Conservation (phyloP, 2,329 filamentous ascomycete genomes). For the Epichloe glyceriae region DNA sequence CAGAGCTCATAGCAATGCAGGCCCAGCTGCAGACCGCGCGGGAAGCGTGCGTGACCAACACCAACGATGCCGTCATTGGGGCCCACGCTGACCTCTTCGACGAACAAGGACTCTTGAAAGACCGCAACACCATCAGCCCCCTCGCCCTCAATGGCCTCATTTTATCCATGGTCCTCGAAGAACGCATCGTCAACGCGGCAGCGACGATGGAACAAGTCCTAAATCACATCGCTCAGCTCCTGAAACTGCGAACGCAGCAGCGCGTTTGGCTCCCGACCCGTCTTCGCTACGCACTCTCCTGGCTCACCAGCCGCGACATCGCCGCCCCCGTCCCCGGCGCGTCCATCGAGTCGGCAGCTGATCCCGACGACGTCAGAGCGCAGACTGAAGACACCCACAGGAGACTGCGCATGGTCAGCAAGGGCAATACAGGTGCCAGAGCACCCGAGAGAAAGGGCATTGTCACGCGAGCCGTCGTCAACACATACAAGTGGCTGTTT, state of each 20-base stretch:
- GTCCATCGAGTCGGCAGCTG: conserved; percentile 7
- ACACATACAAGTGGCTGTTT: conserved; percentile 27
- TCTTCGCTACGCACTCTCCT: conserved; percentile 25
- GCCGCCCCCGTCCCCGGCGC: conserved; percentile 11
- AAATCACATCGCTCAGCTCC: conserved; percentile 22
- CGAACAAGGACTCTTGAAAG: conserved; percentile 23
- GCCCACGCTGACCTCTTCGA: conserved; percentile 29
- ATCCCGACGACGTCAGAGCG: conserved; percentile 13
- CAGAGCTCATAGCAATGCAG: conserved; percentile 11
- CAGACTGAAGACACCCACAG: conserved; percentile 22
- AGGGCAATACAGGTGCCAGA: conserved; percentile 10
- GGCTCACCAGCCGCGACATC: conserved; percentile 18
- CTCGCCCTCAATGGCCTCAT: conserved; percentile 26
- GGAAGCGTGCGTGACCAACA: conserved; percentile 16
- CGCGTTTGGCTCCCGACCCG: conserved; percentile 31
- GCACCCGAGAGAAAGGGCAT: conserved; percentile 7
- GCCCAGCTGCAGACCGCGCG: conserved; percentile 16
- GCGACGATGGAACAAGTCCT: conserved; percentile 22
- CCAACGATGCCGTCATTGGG: conserved; percentile 27
- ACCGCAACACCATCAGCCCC: conserved; percentile 11
- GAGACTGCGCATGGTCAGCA: conserved; percentile 22
- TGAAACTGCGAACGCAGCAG: conserved; percentile 19
- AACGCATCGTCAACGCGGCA: conserved; percentile 21
- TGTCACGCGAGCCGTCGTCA: conserved; percentile 15
- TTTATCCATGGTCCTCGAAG: conserved; percentile 33